Conservation (phyloP, 352 stramenopile genomes). For the Thalassiosira hispida region DNA sequence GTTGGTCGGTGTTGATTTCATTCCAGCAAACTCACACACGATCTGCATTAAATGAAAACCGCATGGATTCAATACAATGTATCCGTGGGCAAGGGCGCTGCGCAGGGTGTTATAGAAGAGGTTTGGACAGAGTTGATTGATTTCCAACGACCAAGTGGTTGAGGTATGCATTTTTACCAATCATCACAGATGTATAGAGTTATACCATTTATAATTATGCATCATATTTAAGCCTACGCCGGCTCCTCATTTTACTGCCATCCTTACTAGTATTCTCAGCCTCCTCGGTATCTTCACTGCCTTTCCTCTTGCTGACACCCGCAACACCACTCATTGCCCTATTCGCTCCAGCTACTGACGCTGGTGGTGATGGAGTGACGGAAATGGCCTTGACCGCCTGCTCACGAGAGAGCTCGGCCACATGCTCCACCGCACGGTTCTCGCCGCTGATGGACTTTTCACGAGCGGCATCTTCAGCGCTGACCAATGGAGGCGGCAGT, state of each 20-base stretch:
- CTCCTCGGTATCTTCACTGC: background rate
- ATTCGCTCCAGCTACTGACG: too few species aligned
- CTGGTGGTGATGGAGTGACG: conserved; percentile 19
- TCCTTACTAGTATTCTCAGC: background rate
- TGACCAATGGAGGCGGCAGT: conserved; percentile 46
- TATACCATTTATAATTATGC: background rate
- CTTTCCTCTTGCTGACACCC: background rate
- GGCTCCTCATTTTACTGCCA: background rate
- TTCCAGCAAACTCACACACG: too few species aligned
- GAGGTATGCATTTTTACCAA: too few species aligned
- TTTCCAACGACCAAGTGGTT: too few species aligned
- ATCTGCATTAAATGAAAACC: too few species aligned
- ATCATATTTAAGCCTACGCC: conserved; percentile 20
- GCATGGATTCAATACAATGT: too few species aligned
- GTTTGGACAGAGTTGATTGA: too few species aligned
- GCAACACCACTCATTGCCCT: too few species aligned
- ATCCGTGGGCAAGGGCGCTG: too few species aligned
- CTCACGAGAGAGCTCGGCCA: conserved; percentile 64
- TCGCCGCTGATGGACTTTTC: conserved; percentile 77
- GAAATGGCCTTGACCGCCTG: conserved; percentile 55
- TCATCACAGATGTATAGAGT: too few species aligned
- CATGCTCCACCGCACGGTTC: conserved; percentile 76
- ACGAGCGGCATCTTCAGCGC: conserved; percentile 63
- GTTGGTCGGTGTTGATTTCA: too few species aligned
- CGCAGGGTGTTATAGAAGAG: too few species aligned